These are phyloP conservation scores for Saccharomyces mikatae DNA, from an alignment of 805 yeast genomes.

Conservation along the genomic window DNA sequence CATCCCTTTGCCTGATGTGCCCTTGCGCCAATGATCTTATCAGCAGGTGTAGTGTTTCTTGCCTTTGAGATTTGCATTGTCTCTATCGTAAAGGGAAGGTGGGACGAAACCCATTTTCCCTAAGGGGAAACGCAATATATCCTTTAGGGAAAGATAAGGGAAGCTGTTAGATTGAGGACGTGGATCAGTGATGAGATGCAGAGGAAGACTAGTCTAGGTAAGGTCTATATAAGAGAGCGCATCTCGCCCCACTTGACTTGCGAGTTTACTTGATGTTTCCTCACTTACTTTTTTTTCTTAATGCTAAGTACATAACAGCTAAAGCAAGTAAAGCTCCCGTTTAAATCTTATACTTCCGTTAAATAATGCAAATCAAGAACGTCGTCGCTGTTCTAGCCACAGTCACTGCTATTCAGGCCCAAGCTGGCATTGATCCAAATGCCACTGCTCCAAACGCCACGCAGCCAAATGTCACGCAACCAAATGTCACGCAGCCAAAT, in stretches of 20 bases:
- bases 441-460: slow-evolving; percentile 34
- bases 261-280: not conserved
- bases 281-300: not conserved
- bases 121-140: not conserved
- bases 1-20: not conserved
- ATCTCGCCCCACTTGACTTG: not conserved
- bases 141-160: not conserved
- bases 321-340: slow-evolving; percentile 6
- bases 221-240: not conserved
- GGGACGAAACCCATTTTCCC: not conserved
- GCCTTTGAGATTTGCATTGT: not conserved
- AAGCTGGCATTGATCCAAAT: slow-evolving; percentile 44
- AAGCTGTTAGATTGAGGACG: not conserved
- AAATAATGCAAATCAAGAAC: slow-evolving; percentile 64
- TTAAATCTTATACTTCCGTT: slow-evolving; percentile 1
- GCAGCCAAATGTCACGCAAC: slow-evolving; percentile 40
- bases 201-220: not conserved
- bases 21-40: not conserved
- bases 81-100: not conserved
- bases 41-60: not conserved
- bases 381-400: slow-evolving; percentile 64
- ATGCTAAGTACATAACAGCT: not conserved
- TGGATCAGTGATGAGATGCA: not conserved
- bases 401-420: slow-evolving; percentile 60
- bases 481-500: slow-evolving; percentile 14